Conservation (phyloP, 78 protist genomes). For the Cavenderia fasciculata region DNA sequence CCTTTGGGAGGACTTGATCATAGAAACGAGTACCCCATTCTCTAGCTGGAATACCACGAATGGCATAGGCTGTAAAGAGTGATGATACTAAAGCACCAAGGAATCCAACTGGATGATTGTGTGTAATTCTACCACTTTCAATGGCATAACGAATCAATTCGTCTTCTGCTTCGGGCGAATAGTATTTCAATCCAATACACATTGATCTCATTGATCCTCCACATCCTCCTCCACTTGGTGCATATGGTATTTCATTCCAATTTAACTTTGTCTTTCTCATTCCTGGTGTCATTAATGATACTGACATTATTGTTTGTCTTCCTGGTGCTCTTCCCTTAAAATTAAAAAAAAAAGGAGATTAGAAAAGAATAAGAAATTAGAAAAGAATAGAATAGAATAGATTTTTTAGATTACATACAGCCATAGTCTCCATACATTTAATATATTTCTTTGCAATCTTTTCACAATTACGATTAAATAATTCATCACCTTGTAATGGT, state of each 20-base stretch:
- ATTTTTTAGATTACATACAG: background rate
- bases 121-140: conserved; percentile 87
- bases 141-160: conserved; percentile 59
- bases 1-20: conserved; percentile 49
- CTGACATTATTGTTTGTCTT: conserved; percentile 13
- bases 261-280: background rate
- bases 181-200: conserved; percentile 85
- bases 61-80: conserved; percentile 84
- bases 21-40: conserved; percentile 27
- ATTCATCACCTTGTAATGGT: conserved; percentile 35
- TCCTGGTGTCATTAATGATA: conserved; percentile 22
- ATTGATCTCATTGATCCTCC: conserved; percentile 89
- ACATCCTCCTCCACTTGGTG: conserved; percentile 83
- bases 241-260: conserved; percentile 59
- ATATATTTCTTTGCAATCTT: conserved; percentile 67
- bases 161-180: background rate
- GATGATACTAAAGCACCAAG: conserved; percentile 88
- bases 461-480: conserved; percentile 20
- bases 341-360: no score
- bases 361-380: no score
- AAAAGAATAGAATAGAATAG: no score
- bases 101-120: conserved; percentile 79
- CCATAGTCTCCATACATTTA: conserved; percentile 79
- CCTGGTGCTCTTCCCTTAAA: conserved; percentile 83
- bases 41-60: conserved; percentile 28